Percentiles rank a stretch among this genome's conserved stretches.
phyloP scores from a whole-genome alignment of 148 eudicot genomes.

The Cornus controversa region DNA sequence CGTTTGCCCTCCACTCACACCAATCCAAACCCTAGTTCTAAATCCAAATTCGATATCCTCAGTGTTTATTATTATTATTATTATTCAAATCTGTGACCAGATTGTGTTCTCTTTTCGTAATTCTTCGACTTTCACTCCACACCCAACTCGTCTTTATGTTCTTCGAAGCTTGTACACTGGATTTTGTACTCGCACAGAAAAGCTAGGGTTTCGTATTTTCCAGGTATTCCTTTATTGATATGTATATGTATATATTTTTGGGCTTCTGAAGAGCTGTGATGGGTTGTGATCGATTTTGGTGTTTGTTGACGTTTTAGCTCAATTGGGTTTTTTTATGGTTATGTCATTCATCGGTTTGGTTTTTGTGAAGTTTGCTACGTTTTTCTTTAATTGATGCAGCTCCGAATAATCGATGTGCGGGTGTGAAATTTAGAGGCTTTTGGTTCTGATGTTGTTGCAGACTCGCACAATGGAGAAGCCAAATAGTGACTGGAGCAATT shows the following conservation, averaged over 20 bases:
- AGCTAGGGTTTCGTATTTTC: conserved; percentile 8
- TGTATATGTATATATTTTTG: too few relatives aligned
- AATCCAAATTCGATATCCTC: not conserved
- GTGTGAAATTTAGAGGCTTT: not conserved
- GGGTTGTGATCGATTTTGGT: not conserved
- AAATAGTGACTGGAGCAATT: not conserved
- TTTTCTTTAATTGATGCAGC: too few relatives aligned
- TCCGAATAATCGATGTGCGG: not conserved
- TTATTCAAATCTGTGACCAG: not conserved
- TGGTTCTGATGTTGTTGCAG: not conserved
- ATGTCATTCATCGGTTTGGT: not conserved
- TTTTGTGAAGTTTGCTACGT: too few relatives aligned
- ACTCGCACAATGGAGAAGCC: not conserved
- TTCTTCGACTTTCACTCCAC: not conserved
- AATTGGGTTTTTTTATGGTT: too few relatives aligned
- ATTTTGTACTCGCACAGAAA: not conserved
- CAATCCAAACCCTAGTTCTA: conserved; percentile 1
- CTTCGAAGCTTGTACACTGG: not conserved
- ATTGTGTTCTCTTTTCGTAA: not conserved
- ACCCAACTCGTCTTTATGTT: not conserved
- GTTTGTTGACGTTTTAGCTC: not conserved
- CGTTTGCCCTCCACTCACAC: conserved; percentile 11
- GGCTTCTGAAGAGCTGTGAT: not conserved
- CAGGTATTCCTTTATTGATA: conserved; percentile 1
- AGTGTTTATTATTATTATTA: not conserved